These are phyloP conservation scores for Margaritispora aquatica DNA, from an alignment of 495 filamentous ascomycete species.

Conservation along the genomic window DNA sequence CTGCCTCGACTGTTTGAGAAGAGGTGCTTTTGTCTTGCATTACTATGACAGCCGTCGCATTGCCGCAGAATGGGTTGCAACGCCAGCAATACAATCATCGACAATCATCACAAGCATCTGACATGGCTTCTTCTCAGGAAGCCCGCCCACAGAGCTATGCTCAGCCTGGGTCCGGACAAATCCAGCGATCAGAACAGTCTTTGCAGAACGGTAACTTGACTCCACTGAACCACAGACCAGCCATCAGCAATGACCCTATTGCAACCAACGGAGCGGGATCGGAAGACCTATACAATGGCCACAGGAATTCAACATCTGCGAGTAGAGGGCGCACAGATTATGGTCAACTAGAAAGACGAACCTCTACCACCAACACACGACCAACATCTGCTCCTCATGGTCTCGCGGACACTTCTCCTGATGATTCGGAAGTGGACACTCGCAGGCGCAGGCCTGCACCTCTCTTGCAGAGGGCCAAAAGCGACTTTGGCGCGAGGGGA, in stretches of 20 bases:
- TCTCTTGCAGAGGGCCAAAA: constrained; percentile 61
- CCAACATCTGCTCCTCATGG: constrained; percentile 16
- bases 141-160: constrained; percentile 41
- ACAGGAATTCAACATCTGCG: neutral
- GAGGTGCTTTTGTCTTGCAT: constrained; percentile 3
- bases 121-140: constrained; percentile 20
- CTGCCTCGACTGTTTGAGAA: constrained; percentile 12
- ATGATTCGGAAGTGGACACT: constrained; percentile 20
- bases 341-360: neutral
- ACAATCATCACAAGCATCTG: constrained; percentile 22
- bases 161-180: constrained; percentile 3
- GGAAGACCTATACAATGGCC: neutral
- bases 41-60: constrained; percentile 25
- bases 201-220: constrained; percentile 12
- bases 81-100: constrained; percentile 22
- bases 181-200: constrained; percentile 12
- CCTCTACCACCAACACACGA: constrained; percentile 11
- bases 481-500: constrained; percentile 55
- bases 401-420: constrained; percentile 20
- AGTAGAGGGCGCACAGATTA: neutral
- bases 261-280: constrained; percentile 8
- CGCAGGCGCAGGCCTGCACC: constrained; percentile 41
- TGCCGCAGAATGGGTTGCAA: constrained; percentile 18
- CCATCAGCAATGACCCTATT: constrained; percentile 20
- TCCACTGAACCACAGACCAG: constrained; percentile 11